Evolutionary conservation across 2,329 filamentous ascomycete genomes (phyloP).

Genomic region (Alternaria novae-zelandiae): DNA sequence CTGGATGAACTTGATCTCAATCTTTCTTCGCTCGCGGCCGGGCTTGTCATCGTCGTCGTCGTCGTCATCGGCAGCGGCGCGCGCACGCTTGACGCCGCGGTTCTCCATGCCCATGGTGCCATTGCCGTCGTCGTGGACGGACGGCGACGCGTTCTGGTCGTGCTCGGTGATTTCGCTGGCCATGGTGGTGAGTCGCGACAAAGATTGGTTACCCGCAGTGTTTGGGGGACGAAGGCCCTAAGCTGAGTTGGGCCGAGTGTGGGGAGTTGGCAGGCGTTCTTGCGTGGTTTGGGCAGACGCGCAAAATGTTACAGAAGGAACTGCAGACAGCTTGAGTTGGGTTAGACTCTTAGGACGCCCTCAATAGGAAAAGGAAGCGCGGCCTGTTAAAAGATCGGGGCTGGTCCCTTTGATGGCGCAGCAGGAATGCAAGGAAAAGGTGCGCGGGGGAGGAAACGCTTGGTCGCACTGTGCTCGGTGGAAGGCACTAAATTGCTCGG

Average conservation of each 20-base stretch:
- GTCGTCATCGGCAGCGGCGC: conserved; percentile 85
- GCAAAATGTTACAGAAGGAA: conserved; percentile 39
- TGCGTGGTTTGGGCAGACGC: conserved; percentile 27
- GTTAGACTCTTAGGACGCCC: conserved; percentile 43
- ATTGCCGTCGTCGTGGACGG: conserved; percentile 61
- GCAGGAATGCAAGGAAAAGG: conserved; percentile 41
- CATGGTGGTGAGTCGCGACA: conserved; percentile 43
- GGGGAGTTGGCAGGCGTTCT: conserved; percentile 34
- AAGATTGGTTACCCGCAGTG: conserved; percentile 39
- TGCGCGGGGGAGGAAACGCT: conserved; percentile 24
- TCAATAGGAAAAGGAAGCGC: conserved; percentile 44
- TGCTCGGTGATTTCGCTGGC: conserved; percentile 58
- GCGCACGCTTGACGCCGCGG: conserved; percentile 88
- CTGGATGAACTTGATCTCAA: conserved; percentile 99
- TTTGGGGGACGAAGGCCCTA: conserved; percentile 47
- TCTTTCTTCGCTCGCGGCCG: conserved; percentile 97
- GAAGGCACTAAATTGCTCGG: conserved; percentile 23
- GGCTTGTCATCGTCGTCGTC: conserved; percentile 98
- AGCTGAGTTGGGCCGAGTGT: conserved; percentile 47
- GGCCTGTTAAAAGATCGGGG: conserved; percentile 41
- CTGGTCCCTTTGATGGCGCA: conserved; percentile 44
- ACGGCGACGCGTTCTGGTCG: conserved; percentile 58
- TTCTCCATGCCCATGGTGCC: conserved; percentile 58
- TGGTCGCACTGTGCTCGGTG: conserved; percentile 38
- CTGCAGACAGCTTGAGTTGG: conserved; percentile 31